Conservation (phyloP, 371 early-diverging fungal species). For the Nematocida sp. region DNA sequence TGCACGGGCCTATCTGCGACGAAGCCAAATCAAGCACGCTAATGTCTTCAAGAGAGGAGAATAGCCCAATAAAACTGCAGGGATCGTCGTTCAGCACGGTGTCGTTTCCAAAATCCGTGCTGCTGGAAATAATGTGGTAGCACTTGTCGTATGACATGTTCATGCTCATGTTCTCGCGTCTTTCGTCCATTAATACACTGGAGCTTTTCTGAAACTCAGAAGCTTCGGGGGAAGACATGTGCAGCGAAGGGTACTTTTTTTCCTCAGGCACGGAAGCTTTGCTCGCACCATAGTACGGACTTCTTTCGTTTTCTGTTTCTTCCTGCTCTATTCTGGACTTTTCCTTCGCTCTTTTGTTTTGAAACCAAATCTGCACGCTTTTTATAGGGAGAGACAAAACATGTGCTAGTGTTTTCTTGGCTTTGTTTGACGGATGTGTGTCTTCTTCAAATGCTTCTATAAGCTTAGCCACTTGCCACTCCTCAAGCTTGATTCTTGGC, state of each 20-base stretch:
- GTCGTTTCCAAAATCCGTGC: neutral
- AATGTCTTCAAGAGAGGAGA: neutral
- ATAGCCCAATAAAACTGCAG: too few relatives aligned
- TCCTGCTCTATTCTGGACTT: slow-evolving; percentile 39
- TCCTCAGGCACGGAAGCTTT: neutral
- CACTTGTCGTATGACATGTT: slow-evolving; percentile 25
- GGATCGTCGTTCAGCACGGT: neutral
- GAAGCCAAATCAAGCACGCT: neutral
- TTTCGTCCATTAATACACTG: neutral
- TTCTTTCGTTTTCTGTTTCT: too few relatives aligned
- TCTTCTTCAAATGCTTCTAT: slow-evolving; percentile 49
- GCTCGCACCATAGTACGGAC: too few relatives aligned
- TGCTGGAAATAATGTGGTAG: slow-evolving; percentile 16
- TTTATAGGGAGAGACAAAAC: slow-evolving; percentile 40
- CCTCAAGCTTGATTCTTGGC: slow-evolving; percentile 43
- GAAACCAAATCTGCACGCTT: slow-evolving; percentile 63
- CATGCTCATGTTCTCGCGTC: neutral
- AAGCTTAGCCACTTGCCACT: slow-evolving; percentile 50
- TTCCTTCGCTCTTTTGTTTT: slow-evolving; percentile 63
- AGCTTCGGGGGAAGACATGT: neutral
- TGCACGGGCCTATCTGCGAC: neutral
- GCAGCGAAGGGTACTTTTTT: neutral
- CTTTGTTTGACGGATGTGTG: slow-evolving; percentile 53
- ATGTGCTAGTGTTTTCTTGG: slow-evolving; percentile 42
- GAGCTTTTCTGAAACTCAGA: neutral